Evolutionary conservation across 495 filamentous ascomycete genomes (phyloP).

Genomic region (Annulohypoxylon maeteangense): DNA sequence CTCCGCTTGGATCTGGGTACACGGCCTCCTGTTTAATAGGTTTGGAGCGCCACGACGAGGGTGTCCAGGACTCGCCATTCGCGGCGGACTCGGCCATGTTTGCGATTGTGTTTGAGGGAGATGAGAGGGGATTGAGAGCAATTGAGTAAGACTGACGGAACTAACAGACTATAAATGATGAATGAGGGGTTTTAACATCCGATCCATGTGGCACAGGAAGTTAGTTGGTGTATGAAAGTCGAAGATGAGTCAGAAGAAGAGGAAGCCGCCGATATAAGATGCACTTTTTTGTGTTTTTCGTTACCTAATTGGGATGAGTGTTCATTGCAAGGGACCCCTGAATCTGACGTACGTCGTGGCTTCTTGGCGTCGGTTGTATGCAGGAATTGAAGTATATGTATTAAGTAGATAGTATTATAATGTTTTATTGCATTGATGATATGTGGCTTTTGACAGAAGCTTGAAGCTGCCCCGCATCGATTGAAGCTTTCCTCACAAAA

Average conservation of each 20-base stretch:
- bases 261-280: background rate
- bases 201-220: background rate
- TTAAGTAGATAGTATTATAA: too few species aligned
- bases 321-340: background rate
- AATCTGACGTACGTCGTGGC: background rate
- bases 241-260: background rate
- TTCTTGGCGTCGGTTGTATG: background rate
- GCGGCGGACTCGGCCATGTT: slow-evolving; percentile 12
- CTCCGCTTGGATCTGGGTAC: slow-evolving; percentile 74
- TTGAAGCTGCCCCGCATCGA: slow-evolving; percentile 1
- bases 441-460: background rate
- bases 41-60: slow-evolving; percentile 85
- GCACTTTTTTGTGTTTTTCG: background rate
- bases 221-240: background rate
- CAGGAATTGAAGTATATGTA: background rate
- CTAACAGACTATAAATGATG: background rate
- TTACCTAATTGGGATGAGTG: slow-evolving; percentile 28
- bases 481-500: background rate
- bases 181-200: background rate
- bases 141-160: background rate
- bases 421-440: background rate
- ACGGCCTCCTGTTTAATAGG: slow-evolving; percentile 91
- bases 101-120: background rate
- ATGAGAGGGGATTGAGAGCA: background rate
- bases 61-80: slow-evolving; percentile 56